Evolutionary conservation across 345 rosid species (phyloP).

Genomic region (Streptanthus diversifolius): DNA sequence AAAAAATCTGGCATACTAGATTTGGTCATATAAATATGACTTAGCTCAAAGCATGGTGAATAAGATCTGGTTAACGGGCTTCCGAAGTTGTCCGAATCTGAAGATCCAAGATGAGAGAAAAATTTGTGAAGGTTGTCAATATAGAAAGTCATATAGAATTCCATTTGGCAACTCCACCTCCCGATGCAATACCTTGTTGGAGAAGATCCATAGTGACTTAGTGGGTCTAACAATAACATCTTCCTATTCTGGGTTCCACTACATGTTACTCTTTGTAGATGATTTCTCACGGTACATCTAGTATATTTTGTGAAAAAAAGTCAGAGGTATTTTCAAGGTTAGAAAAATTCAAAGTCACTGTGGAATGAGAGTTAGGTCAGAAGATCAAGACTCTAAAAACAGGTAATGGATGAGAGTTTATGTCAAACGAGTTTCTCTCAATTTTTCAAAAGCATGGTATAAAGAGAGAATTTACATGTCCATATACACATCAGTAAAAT

Average conservation of each 20-base stretch:
- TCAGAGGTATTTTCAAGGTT: no score
- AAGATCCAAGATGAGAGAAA: background rate
- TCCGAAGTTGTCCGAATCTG: background rate
- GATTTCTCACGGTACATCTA: no score
- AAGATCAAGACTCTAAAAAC: no score
- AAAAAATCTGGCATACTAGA: background rate
- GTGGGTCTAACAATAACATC: background rate
- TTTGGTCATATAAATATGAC: background rate
- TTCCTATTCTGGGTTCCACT: background rate
- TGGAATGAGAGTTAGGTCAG: no score
- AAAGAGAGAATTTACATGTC: no score
- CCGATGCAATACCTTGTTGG: background rate
- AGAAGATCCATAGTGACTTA: background rate
- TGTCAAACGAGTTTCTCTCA: no score
- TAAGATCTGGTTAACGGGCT: background rate
- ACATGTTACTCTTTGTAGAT: no score
- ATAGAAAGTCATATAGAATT: slow-evolving; percentile 3
- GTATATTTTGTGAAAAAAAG: no score
- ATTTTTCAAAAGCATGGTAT: no score
- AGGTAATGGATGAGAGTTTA: no score
- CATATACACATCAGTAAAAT: no score
- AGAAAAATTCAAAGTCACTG: no score
- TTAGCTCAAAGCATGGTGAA: background rate
- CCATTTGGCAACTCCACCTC: slow-evolving; percentile 13
- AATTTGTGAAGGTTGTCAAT: slow-evolving; percentile 23